Conservation (phyloP, 768 basidiomycete genomes). For the Boletus reticuloceps region DNA sequence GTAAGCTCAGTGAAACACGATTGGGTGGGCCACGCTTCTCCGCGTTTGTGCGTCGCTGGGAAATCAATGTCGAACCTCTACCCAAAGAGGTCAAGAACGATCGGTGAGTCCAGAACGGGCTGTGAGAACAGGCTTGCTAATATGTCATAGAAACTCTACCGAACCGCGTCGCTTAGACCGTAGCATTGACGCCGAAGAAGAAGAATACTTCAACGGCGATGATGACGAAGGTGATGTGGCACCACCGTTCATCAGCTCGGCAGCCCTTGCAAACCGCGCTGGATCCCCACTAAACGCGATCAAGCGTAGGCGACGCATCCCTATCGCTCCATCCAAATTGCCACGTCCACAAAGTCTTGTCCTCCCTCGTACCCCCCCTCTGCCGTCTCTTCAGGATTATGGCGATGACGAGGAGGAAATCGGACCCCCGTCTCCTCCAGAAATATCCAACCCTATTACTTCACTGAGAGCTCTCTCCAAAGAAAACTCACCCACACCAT, state of each 20-base stretch:
- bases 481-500: constrained; percentile 22
- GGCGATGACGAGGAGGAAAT: constrained; percentile 61
- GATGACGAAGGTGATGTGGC: constrained; percentile 68
- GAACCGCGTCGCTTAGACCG: constrained; percentile 43
- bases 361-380: constrained; percentile 47
- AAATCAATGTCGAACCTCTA: constrained; percentile 86
- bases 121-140: constrained; percentile 4
- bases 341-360: constrained; percentile 42
- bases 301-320: constrained; percentile 59
- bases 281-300: constrained; percentile 37
- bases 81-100: constrained; percentile 50
- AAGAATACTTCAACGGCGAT: constrained; percentile 89
- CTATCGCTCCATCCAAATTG: constrained; percentile 44
- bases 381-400: constrained; percentile 73
- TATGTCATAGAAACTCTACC: constrained; percentile 36
- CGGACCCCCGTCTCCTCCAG: constrained; percentile 16
- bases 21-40: constrained; percentile 68
- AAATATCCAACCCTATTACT: constrained; percentile 5
- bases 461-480: constrained; percentile 13
- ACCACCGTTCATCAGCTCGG: constrained; percentile 30
- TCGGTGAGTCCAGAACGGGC: constrained; percentile 39
- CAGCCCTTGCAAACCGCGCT: constrained; percentile 24
- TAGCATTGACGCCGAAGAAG: constrained; percentile 73
- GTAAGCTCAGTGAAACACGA: constrained; percentile 56
- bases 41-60: constrained; percentile 76